These are phyloP conservation scores for Russula olivacea DNA, from an alignment of 768 basidiomycete genomes.

Conservation along the genomic window DNA sequence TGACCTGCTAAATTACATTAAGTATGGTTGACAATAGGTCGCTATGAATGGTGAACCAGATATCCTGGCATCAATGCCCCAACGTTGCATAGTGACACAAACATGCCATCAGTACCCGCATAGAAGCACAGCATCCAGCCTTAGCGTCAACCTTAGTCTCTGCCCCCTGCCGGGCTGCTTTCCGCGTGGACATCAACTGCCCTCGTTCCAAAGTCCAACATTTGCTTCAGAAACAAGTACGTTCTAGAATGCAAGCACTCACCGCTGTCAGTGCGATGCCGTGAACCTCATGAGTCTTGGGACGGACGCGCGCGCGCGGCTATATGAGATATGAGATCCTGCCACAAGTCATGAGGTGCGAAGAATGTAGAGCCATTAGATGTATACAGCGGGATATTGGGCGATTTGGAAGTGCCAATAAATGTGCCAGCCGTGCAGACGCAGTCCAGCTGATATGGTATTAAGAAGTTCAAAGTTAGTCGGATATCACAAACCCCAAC, in stretches of 20 bases:
- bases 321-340: not conserved
- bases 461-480: not conserved
- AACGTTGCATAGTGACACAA: not conserved
- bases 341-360: not conserved
- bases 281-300: not conserved
- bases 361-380: too few species aligned
- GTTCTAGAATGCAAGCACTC: not conserved
- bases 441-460: not conserved
- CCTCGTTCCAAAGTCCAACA: too few species aligned
- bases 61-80: not conserved
- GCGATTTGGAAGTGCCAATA: too few species aligned
- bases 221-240: not conserved
- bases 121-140: too few species aligned
- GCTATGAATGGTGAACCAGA: not conserved
- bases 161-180: not conserved
- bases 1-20: not conserved
- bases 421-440: not conserved
- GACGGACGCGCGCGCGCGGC: not conserved
- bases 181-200: too few species aligned
- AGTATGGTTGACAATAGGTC: not conserved
- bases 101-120: not conserved
- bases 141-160: too few species aligned
- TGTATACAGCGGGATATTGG: too few species aligned
- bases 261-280: not conserved
- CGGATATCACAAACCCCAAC: too few species aligned